Evolutionary conservation across 106 monocot genomes (phyloP).

Genomic region (Dendrobium huoshanense): DNA sequence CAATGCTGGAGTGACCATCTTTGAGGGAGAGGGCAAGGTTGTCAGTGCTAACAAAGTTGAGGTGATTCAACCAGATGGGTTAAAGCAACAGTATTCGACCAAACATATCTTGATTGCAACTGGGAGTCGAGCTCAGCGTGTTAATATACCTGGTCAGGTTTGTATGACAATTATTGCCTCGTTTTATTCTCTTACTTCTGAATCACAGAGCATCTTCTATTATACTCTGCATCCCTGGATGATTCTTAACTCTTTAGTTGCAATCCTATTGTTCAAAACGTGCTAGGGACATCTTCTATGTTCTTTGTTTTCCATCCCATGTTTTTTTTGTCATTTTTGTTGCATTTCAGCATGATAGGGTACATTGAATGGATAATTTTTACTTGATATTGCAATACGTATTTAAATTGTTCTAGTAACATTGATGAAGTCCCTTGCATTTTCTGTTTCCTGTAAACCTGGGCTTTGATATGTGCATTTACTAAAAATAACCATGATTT

Average conservation of each 20-base stretch:
- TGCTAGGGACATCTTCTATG: not conserved
- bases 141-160: conserved; percentile 85
- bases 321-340: not conserved
- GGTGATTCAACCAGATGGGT: conserved; percentile 66
- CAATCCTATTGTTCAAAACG: not conserved
- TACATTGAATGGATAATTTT: not conserved
- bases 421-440: not conserved
- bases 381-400: not conserved
- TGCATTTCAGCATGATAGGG: not conserved
- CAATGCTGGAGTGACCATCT: conserved; percentile 82
- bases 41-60: conserved; percentile 69
- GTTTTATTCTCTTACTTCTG: conserved; percentile 5
- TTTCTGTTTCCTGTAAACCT: not conserved
- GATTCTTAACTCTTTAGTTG: not conserved
- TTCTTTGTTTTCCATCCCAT: not conserved
- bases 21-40: conserved; percentile 93
- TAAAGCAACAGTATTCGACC: conserved; percentile 59
- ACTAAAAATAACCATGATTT: not conserved
- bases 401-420: not conserved
- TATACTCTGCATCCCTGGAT: not conserved
- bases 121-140: conserved; percentile 84
- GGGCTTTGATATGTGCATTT: not conserved
- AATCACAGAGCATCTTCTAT: not conserved
- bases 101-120: conserved; percentile 96
- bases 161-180: conserved; percentile 3